Conservation (phyloP, 2,329 filamentous ascomycete genomes). For the Biscogniauxia mediterranea region DNA sequence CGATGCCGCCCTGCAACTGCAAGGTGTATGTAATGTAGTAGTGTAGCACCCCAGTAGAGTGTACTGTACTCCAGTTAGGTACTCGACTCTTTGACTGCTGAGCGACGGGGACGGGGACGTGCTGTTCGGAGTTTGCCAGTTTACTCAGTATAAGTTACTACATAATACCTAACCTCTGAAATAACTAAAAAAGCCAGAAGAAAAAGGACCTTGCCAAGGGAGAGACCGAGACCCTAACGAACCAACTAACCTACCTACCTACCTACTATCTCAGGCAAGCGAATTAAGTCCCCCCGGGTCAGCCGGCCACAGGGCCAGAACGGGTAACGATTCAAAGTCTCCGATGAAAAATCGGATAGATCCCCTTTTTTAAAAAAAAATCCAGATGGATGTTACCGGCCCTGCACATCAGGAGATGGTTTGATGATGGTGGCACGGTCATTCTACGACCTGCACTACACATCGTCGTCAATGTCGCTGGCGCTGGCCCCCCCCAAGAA, state of each 20-base stretch:
- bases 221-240: neutral
- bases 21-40: no score
- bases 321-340: neutral
- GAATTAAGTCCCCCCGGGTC: neutral
- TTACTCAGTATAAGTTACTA: neutral
- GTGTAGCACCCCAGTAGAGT: no score
- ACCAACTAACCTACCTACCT: no score
- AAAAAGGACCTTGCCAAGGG: neutral
- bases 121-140: neutral
- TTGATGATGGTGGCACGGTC: slow-evolving; percentile 2
- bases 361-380: neutral
- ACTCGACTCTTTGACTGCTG: no score
- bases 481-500: neutral
- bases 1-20: no score
- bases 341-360: neutral
- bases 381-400: neutral
- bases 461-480: neutral
- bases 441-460: neutral
- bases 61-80: no score
- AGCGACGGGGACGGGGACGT: no score
- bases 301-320: neutral
- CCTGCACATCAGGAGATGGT: slow-evolving; percentile 3
- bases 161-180: no score
- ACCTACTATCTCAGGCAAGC: neutral
- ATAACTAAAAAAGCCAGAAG: no score